These are phyloP conservation scores for Dactylella cylindrospora DNA, from an alignment of 2,329 filamentous ascomycete genomes.

Conservation along the genomic window DNA sequence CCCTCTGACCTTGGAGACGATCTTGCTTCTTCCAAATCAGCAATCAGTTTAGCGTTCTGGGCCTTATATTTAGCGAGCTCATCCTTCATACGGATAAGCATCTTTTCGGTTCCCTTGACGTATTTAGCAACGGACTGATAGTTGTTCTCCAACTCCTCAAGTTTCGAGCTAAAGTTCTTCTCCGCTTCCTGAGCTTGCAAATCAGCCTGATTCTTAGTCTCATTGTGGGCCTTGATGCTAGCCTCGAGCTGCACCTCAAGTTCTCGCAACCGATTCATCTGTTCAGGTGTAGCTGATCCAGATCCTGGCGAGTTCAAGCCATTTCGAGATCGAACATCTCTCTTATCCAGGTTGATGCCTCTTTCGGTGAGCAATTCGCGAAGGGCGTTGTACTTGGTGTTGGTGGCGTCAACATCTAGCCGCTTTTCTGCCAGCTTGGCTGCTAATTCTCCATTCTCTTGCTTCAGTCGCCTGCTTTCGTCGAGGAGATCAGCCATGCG, in stretches of 20 bases:
- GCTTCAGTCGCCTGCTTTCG: constrained; percentile 78
- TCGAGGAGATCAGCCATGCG: constrained; percentile 82
- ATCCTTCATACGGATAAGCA: constrained; percentile 97
- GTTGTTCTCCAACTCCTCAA: constrained; percentile 91
- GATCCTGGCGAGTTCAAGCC: constrained; percentile 67
- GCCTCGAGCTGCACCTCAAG: constrained; percentile 83
- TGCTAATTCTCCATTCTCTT: constrained; percentile 78
- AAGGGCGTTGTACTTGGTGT: constrained; percentile 86
- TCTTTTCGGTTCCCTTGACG: constrained; percentile 97
- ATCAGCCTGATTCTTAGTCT: constrained; percentile 76
- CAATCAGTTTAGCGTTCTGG: constrained; percentile 78
- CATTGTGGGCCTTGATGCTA: constrained; percentile 77
- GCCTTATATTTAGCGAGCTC: constrained; percentile 90
- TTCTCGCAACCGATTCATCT: constrained; percentile 70
- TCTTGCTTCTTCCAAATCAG: constrained; percentile 71
- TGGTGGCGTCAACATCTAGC: constrained; percentile 88
- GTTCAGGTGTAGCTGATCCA: constrained; percentile 75
- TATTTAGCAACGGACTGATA: constrained; percentile 98
- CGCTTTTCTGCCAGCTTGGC: constrained; percentile 81
- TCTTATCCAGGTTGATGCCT: constrained; percentile 74
- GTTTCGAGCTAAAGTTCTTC: constrained; percentile 83
- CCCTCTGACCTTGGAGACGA: constrained; percentile 43
- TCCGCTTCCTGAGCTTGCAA: constrained; percentile 83
- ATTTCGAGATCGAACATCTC: constrained; percentile 65
- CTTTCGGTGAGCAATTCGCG: constrained; percentile 91